Evolutionary conservation across 2,329 filamentous ascomycete genomes (phyloP).

Genomic region (Fusarium ambrosium): DNA sequence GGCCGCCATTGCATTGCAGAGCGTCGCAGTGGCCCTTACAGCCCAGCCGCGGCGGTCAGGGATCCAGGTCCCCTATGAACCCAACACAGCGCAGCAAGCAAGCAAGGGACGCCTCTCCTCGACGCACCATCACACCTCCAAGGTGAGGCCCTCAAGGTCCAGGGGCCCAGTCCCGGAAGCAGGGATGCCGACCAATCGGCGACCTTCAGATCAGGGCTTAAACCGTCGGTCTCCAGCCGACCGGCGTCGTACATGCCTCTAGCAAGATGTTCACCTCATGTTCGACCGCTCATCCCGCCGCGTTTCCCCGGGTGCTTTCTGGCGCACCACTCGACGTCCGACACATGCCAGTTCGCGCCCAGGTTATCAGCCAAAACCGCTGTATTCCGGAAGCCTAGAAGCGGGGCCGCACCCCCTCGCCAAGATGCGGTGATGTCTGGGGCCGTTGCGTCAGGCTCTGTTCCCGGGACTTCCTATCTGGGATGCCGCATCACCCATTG

Average conservation of each 20-base stretch:
- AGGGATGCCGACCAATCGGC: conserved; percentile 25
- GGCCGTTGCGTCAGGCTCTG: conserved; percentile 1
- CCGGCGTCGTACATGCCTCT: conserved; percentile 19
- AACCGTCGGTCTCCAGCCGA: conserved; percentile 28
- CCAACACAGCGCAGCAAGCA: not conserved
- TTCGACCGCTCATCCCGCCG: conserved; percentile 27
- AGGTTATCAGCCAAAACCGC: conserved; percentile 13
- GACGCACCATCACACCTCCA: not conserved
- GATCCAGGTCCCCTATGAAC: conserved; percentile 1
- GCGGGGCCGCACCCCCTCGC: not conserved
- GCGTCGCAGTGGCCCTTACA: conserved; percentile 7
- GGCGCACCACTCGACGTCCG: conserved; percentile 33
- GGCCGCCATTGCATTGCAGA: not conserved
- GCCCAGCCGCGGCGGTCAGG: not conserved
- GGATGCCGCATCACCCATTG: not conserved
- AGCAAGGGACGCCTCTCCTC: not conserved
- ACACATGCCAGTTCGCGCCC: conserved; percentile 36
- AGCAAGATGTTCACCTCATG: conserved; percentile 12
- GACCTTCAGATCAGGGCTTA: not conserved
- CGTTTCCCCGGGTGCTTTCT: conserved; percentile 21
- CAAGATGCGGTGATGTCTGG: conserved; percentile 7
- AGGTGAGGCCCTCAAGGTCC: conserved; percentile 10
- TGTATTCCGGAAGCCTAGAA: conserved; percentile 4
- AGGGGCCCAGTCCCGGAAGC: not conserved
- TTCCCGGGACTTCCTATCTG: not conserved